A percentile compares a stretch with the other conserved stretches of the same genome.
phyloP scores from a whole-genome alignment of 2,329 filamentous ascomycete genomes.

The Xylariaceae sp. region DNA sequence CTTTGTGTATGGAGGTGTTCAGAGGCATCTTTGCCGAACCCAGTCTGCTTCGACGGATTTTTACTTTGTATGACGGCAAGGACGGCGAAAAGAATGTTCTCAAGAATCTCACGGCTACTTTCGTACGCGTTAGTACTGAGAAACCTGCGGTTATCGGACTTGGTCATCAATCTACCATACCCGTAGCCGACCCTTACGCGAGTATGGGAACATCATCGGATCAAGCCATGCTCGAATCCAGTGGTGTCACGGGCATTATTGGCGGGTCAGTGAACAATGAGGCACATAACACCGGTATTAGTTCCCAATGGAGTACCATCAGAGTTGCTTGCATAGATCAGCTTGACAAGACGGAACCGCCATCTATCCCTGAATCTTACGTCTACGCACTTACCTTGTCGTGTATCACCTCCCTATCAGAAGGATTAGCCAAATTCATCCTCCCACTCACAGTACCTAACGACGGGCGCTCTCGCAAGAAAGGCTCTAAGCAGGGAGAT shows the following conservation, averaged over 20 bases:
- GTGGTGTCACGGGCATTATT: slow-evolving; percentile 84
- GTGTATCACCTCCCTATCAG: slow-evolving; percentile 86
- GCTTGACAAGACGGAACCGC: slow-evolving; percentile 86
- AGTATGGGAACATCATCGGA: slow-evolving; percentile 63
- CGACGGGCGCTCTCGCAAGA: slow-evolving; percentile 59
- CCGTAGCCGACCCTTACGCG: slow-evolving; percentile 57
- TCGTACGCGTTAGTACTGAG: slow-evolving; percentile 90
- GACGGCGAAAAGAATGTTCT: slow-evolving; percentile 73
- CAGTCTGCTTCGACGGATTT: slow-evolving; percentile 74
- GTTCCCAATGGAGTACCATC: slow-evolving; percentile 85
- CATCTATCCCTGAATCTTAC: slow-evolving; percentile 84
- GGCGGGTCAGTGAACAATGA: slow-evolving; percentile 63
- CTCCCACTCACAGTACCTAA: slow-evolving; percentile 82
- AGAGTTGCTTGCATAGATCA: slow-evolving; percentile 89
- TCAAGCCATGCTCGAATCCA: slow-evolving; percentile 85
- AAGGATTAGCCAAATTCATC: slow-evolving; percentile 89
- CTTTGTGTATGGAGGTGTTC: slow-evolving; percentile 88
- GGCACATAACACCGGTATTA: slow-evolving; percentile 73
- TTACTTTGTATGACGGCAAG: slow-evolving; percentile 71
- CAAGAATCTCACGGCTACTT: slow-evolving; percentile 77
- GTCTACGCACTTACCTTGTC: slow-evolving; percentile 85
- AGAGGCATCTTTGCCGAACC: slow-evolving; percentile 82
- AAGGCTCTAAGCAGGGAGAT: slow-evolving; percentile 42
- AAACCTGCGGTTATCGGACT: slow-evolving; percentile 87
- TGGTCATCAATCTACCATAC: slow-evolving; percentile 82